Percentiles rank a stretch among this genome's conserved stretches.
phyloP scores from a whole-genome alignment of 2,329 filamentous ascomycete genomes.

The Diplodia sapinea region DNA sequence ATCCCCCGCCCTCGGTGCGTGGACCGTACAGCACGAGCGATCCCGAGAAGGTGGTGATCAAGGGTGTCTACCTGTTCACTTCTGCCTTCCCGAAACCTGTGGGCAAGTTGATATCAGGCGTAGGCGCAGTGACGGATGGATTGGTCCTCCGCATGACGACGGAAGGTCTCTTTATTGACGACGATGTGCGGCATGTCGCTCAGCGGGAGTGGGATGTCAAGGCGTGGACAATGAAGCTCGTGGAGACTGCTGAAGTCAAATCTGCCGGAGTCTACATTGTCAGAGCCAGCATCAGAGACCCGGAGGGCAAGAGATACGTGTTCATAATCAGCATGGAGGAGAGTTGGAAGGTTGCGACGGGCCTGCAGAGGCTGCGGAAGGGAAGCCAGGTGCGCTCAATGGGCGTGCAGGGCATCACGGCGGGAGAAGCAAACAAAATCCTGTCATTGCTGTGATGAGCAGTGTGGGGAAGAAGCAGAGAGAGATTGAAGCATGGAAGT shows the following conservation, averaged over 20 bases:
- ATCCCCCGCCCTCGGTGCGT: constrained; percentile 78
- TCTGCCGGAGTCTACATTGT: constrained; percentile 48
- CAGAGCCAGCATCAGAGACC: constrained; percentile 63
- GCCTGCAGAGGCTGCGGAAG: constrained; percentile 61
- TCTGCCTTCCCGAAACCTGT: constrained; percentile 88
- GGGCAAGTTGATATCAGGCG: constrained; percentile 86
- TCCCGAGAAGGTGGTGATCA: constrained; percentile 94
- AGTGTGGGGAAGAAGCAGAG: not conserved
- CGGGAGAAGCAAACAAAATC: constrained; percentile 49
- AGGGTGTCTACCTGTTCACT: constrained; percentile 90
- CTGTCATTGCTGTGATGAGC: constrained; percentile 40
- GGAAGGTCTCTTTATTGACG: constrained; percentile 95
- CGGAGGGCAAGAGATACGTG: constrained; percentile 65
- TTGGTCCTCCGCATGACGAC: constrained; percentile 90
- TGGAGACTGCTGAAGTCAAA: constrained; percentile 61
- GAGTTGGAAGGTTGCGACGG: constrained; percentile 67
- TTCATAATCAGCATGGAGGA: constrained; percentile 65
- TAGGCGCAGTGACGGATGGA: constrained; percentile 86
- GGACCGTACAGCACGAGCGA: constrained; percentile 85
- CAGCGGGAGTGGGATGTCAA: constrained; percentile 99
- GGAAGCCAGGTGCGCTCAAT: constrained; percentile 63
- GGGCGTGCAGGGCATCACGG: constrained; percentile 59
- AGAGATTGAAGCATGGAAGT: not conserved
- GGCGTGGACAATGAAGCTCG: constrained; percentile 91
- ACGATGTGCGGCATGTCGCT: constrained; percentile 87